Conservation (phyloP, 805 yeast species). For the Pichia insulana region DNA sequence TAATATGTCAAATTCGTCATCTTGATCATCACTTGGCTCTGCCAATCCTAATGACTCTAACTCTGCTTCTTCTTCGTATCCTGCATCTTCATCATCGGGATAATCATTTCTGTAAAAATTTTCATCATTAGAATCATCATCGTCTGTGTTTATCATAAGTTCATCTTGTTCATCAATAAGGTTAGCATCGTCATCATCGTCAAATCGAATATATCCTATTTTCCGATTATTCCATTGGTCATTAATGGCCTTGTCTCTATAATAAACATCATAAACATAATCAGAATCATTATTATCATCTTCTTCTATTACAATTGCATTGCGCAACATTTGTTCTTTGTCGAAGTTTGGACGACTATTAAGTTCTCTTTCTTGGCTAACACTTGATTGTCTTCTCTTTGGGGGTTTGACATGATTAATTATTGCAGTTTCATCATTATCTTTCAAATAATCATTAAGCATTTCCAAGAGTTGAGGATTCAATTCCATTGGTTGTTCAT, state of each 20-base stretch:
- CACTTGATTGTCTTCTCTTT: conserved; percentile 23
- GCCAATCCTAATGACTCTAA: conserved; percentile 18
- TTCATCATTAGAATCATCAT: conserved; percentile 86
- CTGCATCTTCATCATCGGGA: conserved; percentile 87
- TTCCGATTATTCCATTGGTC: conserved; percentile 30
- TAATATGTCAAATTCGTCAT: conserved; percentile 28
- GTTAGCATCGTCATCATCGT: conserved; percentile 38
- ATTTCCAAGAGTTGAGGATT: conserved; percentile 67
- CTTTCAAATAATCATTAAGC: conserved; percentile 52
- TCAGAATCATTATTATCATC: conserved; percentile 31
- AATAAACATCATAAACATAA: conserved; percentile 87
- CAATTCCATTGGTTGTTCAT: conserved; percentile 20
- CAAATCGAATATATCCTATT: conserved; percentile 46
- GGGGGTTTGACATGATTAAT: conserved; percentile 18
- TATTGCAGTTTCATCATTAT: conserved; percentile 22
- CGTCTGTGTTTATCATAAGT: conserved; percentile 39
- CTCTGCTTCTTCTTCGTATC: conserved; percentile 27
- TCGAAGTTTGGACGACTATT: conserved; percentile 14
- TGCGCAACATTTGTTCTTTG: conserved; percentile 9
- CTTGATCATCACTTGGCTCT: conserved; percentile 32
- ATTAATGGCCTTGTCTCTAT: conserved; percentile 47
- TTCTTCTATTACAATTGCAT: conserved; percentile 22
- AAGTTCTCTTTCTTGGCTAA: conserved; percentile 12
- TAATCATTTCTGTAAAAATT: conserved; percentile 87
- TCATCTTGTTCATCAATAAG: conserved; percentile 33